Evolutionary conservation across 768 basidiomycete species (phyloP), one percentile per base, ranked within the genome.

Genomic region (Amanita pallidorosea): DNA sequence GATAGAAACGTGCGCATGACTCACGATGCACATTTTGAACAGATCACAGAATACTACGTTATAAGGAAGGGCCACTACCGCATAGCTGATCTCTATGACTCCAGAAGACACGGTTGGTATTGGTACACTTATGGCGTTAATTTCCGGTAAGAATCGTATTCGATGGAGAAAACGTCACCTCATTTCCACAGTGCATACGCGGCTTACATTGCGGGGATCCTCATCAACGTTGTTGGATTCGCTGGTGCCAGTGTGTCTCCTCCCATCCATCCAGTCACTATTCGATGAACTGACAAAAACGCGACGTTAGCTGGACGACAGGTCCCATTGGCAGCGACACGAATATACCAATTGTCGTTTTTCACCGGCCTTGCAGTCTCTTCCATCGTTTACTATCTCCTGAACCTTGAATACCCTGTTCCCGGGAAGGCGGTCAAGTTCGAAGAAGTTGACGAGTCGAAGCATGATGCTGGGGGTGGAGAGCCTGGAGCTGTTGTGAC

Each of bases 151-250:
- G 67, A 47, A 20, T 25, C 50, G 58, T 48, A 11, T 52, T 11
- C 47, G 18, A 36, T 54, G 33, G 36, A 50, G 55, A 7, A n/a
- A n/a, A 15, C 38, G 22, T 48, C n/a, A 34, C 49, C 25, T 33
- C 13, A 45, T 50, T 27, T 55, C 31, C 8, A 6, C 57, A 80
- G 79, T 27, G 81, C 83, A 7, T 85, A 84, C 54, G 71, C 72
- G 0, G 80, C 81, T 2, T 86, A 87, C 61, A 70, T 84, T 49
- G 60, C 80, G 33, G 87, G 89, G 15, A 87, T 92, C 55, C 70
- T 85, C 7, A 83, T 90, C 63, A 91, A 91, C 62, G 79, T 87
- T 12, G 81, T 87, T 35, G 88, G 86, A 6, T 91, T 91, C 55
- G 82, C 80, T 9, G 84, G 85, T 47, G 83, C 85, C 15, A 82